Base-by-base conservation (phyloP, 805 yeast genomes). In the Yarrowia deformans region DNA sequence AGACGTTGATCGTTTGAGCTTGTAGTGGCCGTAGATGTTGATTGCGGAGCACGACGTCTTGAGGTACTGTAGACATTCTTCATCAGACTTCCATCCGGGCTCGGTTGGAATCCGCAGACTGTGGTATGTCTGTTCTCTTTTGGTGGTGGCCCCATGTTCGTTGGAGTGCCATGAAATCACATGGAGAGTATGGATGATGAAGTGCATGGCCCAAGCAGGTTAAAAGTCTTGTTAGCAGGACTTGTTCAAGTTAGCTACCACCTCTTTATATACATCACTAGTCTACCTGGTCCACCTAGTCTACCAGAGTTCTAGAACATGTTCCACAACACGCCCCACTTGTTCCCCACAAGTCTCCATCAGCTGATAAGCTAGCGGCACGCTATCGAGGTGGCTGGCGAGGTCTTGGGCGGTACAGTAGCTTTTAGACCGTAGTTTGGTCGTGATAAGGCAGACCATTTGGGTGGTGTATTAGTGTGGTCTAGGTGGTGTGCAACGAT, bases 81-180 rank as follows among this genome's bases (percentile, higher is more conserved):
- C 58, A 16, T 54, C 58, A 1, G 32, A 37, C 10, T 35, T 37
- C 58, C 58, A 54, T 32, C 45, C 45, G 6, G 43, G 29, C 18
- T 54, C 14, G 18, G 43, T 54, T 2, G 58, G 58, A 37, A 54
- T 18, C 18, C 58, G 8, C 43, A 54, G 18, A 23, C 16, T 54
- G 43, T 54, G 40, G 58, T 54, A 54, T 8, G 58, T 54, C 34
- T 54, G 58, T 19, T 54, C 58, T 13, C 58, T 18, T n/a, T 54
- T 54, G 32, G 58, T 54, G 2, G 58, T 54, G 5, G 58, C 58
- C 19, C 58, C 58, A 35, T 35, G 43, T 8, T 54, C 58, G 18
- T 54, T 54, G 10, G 58, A 54, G 58, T 35, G 58, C 58, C 58
- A 54, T 9, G 58, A 13, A 37, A 54, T 54, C 8, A 54, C 58